Conservation (phyloP, 805 yeast genomes). For the Tanozyma kutaoensis region DNA sequence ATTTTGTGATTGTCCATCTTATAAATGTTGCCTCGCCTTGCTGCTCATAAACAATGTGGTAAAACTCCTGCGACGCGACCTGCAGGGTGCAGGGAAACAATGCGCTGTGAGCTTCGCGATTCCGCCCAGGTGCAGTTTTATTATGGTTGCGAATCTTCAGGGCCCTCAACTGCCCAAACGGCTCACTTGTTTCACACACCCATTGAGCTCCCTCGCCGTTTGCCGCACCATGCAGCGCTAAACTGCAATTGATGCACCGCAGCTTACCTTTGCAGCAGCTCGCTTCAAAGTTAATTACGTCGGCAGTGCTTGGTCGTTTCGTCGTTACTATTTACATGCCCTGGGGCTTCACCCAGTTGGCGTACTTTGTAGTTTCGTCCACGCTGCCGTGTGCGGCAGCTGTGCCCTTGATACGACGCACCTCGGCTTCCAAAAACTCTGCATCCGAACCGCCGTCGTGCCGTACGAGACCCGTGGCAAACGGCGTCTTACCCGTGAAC, state of each 20-base stretch:
- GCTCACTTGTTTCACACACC: conserved; percentile 1
- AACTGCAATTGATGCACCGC: neutral
- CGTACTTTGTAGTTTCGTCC: conserved; percentile 1
- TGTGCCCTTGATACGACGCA: conserved; percentile 1
- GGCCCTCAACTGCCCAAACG: neutral
- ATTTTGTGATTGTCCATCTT: neutral
- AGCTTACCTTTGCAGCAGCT: neutral
- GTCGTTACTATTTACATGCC: neutral
- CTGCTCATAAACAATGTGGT: too few species aligned
- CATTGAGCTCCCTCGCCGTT: neutral
- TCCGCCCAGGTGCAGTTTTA: too few species aligned
- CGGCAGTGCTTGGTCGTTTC: neutral
- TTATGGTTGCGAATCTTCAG: too few species aligned
- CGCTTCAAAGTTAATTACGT: too few species aligned
- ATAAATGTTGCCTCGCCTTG: too few species aligned
- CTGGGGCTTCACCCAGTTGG: conserved; percentile 2
- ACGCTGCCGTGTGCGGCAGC: neutral
- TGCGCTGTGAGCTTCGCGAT: too few species aligned
- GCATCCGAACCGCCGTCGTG: neutral
- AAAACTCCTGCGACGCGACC: too few species aligned
- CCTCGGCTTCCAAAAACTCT: neutral
- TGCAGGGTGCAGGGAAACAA: too few species aligned
- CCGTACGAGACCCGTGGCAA: conserved; percentile 1
- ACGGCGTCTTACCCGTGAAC: conserved; percentile 7
- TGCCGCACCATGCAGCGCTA: neutral